Base-by-base conservation (phyloP, 2,329 filamentous ascomycete genomes). In the Hypoxylon sp. region DNA sequence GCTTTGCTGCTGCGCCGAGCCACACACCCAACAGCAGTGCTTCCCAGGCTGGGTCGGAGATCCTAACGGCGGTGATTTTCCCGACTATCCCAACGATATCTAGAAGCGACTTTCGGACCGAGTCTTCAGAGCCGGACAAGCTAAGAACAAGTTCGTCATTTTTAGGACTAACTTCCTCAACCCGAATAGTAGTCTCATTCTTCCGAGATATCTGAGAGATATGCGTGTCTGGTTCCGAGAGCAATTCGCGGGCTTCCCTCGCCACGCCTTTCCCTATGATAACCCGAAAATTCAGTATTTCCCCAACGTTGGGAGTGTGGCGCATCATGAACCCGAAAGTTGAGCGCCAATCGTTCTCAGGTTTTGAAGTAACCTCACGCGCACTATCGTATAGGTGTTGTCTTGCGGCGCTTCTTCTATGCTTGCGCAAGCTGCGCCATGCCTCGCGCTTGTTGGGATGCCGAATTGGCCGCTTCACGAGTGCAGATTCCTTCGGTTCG, bases 31-130 rank as follows among this genome's bases (percentile, higher is more conserved):
- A 37, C 3, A 73, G 33, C 13, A 73, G 63, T 17, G 53, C 22
- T 49, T 72, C 63, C 13, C 69, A 71, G 8, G 60, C 31, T 5
- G 62, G 67, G 33, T 77, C 72, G 31, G 70, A 58, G 14, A 75
- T 54, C 61, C 74, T 72, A 20, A 78, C 68, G 30, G 72, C 76
- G 0, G 72, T 72, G 14, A 77, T 57, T 27, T 68, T 72, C 14
- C 76, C 76, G 13, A 75, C 59, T 4, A 62, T 57, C 20, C 57
- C 65, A n/a, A 78, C 57, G 8, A 79, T 64, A 11, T 78, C 77
- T 22, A 72, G 30, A 20, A 79, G 51, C 6, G 75, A 68, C 51
- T 71, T 72, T 42, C 70, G 72, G 8, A 78, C 64, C 3, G 75
- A 71, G 33, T 71, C 35, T 57, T 69, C 73, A 6, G 74, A 72